Base-by-base conservation (phyloP, 345 rosid genomes). In the Rubroshorea leprosula region DNA sequence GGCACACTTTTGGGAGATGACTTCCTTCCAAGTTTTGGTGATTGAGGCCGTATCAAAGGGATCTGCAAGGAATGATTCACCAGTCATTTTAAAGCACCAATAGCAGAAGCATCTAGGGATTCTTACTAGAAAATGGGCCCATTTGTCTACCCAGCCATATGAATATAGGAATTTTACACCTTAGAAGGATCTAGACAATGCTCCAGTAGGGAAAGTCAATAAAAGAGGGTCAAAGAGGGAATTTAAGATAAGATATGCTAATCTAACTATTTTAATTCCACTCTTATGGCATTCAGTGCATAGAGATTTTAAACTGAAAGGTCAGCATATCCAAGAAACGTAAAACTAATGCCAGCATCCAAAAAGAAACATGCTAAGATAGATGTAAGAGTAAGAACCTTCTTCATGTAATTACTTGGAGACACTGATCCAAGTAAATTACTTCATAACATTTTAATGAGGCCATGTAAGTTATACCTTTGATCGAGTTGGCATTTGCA, bases 21-120 rank as follows among this genome's bases (percentile, higher is more conserved):
- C 63, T 73, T 86, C 63, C 70, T 75, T 62, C 75, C 67, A 35
- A 72, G 63, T 56, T 79, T 86, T 46, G 85, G 82, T 46, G 78
- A 76, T 27, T 57, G 77, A 64, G 80, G 79, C 55, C 60, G 62
- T 25, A 62, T 64, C 58, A 51, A 49, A 6, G 76, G 68, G 46
- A 60, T 71, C 89, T 90, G 82, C 74, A 63, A 63, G 25, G 57
- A 59, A 72, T 15, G 24, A 46, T 20, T 46, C 23, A 56, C 54
- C 1, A 44, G 12, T 18, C 19, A 23, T 54, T 6, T n/a, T 2
- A 35, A n/a, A n/a, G n/a, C n/a, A n/a, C n/a, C n/a, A n/a, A n/a
- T n/a, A n/a, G n/a, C n/a, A n/a, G n/a, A n/a, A n/a, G n/a, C n/a
- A n/a, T n/a, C n/a, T n/a, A n/a, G n/a, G n/a, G n/a, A n/a, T n/a